Conservation (phyloP, 139 green algal genomes). For the Chlorella sp. region DNA sequence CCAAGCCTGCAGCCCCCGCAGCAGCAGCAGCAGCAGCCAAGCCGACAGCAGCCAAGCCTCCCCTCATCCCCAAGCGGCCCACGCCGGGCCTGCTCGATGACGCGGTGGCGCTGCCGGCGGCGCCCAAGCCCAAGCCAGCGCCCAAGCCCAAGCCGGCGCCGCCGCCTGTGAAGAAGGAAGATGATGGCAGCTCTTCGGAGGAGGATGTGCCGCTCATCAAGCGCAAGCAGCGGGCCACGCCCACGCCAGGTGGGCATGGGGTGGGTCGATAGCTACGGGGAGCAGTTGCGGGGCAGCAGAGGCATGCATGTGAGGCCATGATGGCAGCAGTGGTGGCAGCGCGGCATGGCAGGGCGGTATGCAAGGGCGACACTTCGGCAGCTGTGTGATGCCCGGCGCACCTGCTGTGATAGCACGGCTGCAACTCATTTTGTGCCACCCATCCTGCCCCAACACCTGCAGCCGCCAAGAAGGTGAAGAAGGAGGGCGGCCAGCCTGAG, state of each 20-base stretch:
- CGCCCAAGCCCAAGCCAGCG: slow-evolving; percentile 25
- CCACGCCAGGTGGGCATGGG: not conserved
- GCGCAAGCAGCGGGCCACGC: slow-evolving; percentile 1
- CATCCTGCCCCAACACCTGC: no score
- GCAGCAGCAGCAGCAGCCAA: no score
- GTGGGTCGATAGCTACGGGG: no score
- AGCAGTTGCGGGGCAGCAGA: no score
- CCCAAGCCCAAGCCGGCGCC: slow-evolving; percentile 39
- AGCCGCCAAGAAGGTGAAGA: not conserved
- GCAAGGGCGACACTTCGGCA: no score
- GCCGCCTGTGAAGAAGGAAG: slow-evolving; percentile 3
- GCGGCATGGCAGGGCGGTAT: no score
- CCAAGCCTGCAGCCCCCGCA: slow-evolving; percentile 3
- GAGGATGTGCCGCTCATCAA: slow-evolving; percentile 15
- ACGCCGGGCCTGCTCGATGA: slow-evolving; percentile 11
- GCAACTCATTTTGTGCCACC: no score
- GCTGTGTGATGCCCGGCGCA: no score
- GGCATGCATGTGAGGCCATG: no score
- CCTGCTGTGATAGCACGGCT: no score
- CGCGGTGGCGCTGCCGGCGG: slow-evolving; percentile 30
- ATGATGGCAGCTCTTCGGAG: not conserved
- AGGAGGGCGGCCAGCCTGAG: not conserved
- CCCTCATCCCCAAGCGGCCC: not conserved
- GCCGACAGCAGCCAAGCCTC: slow-evolving; percentile 27
- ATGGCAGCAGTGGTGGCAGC: no score